Conservation (phyloP, 345 rosid genomes). For the Eucalyptus curtisii region DNA sequence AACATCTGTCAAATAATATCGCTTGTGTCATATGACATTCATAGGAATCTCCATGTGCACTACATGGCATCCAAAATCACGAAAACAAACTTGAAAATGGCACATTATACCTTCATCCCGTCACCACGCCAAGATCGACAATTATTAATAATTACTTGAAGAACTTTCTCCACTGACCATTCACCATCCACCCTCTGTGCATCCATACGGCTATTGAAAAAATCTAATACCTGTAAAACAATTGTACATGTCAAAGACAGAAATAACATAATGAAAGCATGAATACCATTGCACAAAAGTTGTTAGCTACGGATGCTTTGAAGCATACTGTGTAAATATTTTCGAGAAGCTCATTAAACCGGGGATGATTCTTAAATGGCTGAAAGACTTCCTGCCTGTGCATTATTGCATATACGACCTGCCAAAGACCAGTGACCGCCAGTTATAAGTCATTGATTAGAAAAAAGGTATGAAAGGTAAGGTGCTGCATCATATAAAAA, state of each 20-base stretch:
- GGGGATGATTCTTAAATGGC: slow-evolving; percentile 86
- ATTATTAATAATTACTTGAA: slow-evolving; percentile 53
- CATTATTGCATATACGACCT: slow-evolving; percentile 93
- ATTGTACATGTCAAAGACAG: neutral
- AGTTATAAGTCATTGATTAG: neutral
- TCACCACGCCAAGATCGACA: slow-evolving; percentile 96
- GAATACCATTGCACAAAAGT: neutral
- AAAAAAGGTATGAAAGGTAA: neutral
- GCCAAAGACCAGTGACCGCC: neutral
- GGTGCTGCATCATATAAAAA: neutral
- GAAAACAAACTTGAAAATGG: neutral
- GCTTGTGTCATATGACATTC: neutral
- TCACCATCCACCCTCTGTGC: slow-evolving; percentile 72
- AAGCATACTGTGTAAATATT: slow-evolving; percentile 62
- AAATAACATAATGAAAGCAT: neutral
- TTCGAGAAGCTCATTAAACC: slow-evolving; percentile 83
- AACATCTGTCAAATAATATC: slow-evolving; percentile 52
- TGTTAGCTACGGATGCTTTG: neutral
- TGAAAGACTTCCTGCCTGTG: slow-evolving; percentile 95
- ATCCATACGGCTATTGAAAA: slow-evolving; percentile 88
- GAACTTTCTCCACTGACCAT: slow-evolving; percentile 97
- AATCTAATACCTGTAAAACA: slow-evolving; percentile 64
- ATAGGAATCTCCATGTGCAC: neutral
- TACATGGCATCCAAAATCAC: neutral
- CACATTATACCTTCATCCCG: slow-evolving; percentile 69